These are phyloP conservation scores for Phytophthora rubi DNA, from an alignment of 352 stramenopile species.

Conservation along the genomic window DNA sequence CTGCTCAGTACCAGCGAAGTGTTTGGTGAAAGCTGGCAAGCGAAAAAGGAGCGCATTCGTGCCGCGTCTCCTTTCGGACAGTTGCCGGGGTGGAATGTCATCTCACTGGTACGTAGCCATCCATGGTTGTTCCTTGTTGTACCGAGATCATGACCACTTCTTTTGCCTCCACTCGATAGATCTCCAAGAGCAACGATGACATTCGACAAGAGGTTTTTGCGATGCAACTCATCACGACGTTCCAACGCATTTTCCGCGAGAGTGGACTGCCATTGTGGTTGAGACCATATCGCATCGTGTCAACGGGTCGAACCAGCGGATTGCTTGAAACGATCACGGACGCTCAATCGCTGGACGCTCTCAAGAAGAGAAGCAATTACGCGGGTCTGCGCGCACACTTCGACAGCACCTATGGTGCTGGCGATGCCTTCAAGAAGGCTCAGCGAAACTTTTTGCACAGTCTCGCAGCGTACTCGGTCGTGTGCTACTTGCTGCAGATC, in stretches of 20 bases:
- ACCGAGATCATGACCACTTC: background rate
- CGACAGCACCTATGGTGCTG: constrained; percentile 83
- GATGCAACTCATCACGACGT: constrained; percentile 95
- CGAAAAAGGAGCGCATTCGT: constrained; percentile 93
- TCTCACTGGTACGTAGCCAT: constrained; percentile 69
- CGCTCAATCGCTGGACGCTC: constrained; percentile 94
- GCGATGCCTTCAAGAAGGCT: constrained; percentile 59
- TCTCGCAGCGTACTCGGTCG: constrained; percentile 67
- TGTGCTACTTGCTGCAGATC: constrained; percentile 92
- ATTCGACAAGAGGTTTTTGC: constrained; percentile 96
- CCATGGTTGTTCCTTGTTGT: background rate
- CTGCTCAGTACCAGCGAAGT: constrained; percentile 58
- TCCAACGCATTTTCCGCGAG: constrained; percentile 92
- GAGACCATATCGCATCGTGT: constrained; percentile 94
- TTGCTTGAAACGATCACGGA: constrained; percentile 96
- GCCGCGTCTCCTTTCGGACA: constrained; percentile 85
- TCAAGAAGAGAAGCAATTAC: constrained; percentile 93
- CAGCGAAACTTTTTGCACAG: constrained; percentile 74
- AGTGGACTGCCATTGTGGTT: constrained; percentile 94
- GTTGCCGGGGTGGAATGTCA: constrained; percentile 92
- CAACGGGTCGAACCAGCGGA: constrained; percentile 90
- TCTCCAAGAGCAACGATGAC: constrained; percentile 98
- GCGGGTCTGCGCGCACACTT: constrained; percentile 92
- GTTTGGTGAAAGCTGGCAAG: constrained; percentile 95
- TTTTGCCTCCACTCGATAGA: constrained; percentile 45